Conservation (phyloP, 73 alveolate genomes). For the Tetrahymena thermophila region DNA sequence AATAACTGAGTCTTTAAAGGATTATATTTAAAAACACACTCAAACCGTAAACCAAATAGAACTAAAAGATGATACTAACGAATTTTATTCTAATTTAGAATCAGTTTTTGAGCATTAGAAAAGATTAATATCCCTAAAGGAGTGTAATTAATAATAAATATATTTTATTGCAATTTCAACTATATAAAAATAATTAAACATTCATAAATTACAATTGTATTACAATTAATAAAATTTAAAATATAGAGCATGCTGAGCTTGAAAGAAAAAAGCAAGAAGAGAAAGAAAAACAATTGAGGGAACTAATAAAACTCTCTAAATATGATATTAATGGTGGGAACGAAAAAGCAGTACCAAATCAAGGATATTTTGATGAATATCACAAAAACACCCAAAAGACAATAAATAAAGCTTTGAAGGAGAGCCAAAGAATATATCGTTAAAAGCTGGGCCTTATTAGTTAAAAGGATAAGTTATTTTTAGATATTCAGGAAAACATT, state of each 20-base stretch:
- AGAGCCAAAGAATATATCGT: not conserved
- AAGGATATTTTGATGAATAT: not conserved
- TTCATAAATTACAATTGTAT: not conserved
- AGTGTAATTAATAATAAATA: not conserved
- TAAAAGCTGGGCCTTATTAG: not conserved
- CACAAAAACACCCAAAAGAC: not conserved
- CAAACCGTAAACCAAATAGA: not conserved
- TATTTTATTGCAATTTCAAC: not conserved
- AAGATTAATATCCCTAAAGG: not conserved
- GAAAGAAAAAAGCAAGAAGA: not conserved
- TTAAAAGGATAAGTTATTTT: not conserved
- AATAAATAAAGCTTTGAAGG: not conserved
- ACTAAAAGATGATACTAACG: not conserved
- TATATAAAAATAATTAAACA: not conserved
- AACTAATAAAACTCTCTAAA: not conserved
- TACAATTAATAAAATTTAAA: no score
- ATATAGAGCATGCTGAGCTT: not conserved
- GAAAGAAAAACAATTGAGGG: not conserved
- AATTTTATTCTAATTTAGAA: not conserved
- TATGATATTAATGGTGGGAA: not conserved
- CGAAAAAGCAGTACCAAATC: not conserved
- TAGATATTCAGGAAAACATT: not conserved
- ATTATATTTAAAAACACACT: not conserved
- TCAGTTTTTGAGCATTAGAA: not conserved
- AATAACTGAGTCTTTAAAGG: not conserved